Conservation (phyloP, 192 early-diverging fungal genomes). For the Coemansia interrupta region DNA sequence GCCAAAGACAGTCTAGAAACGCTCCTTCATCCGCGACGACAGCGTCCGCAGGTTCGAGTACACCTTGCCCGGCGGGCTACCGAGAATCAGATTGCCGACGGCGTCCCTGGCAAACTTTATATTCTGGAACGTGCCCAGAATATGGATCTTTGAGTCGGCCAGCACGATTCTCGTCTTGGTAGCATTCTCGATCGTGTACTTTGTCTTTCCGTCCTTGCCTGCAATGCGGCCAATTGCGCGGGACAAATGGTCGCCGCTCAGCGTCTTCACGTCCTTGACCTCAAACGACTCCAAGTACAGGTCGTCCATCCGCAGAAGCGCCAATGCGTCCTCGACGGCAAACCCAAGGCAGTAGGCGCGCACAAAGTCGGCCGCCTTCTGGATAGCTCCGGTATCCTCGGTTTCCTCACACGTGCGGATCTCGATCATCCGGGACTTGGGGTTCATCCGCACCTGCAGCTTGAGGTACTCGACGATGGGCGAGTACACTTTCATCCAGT, state of each 20-base stretch:
- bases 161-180: slow-evolving; percentile 93
- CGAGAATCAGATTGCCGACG: slow-evolving; percentile 84
- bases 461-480: slow-evolving; percentile 94
- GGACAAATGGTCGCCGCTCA: slow-evolving; percentile 92
- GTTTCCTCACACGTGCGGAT: slow-evolving; percentile 82
- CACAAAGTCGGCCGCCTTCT: slow-evolving; percentile 97
- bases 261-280: slow-evolving; percentile 95
- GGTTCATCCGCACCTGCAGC: slow-evolving; percentile 94
- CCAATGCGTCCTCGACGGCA: slow-evolving; percentile 89
- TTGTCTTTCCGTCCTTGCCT: slow-evolving; percentile 95
- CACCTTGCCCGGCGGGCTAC: slow-evolving; percentile 95
- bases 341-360: slow-evolving; percentile 92
- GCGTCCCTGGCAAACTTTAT: slow-evolving; percentile 95
- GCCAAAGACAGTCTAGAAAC: slow-evolving; percentile 60
- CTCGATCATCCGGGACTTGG: slow-evolving; percentile 85
- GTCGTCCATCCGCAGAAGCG: slow-evolving; percentile 93
- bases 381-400: slow-evolving; percentile 81
- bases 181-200: slow-evolving; percentile 96
- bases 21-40: slow-evolving; percentile 88
- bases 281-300: slow-evolving; percentile 96
- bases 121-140: slow-evolving; percentile 93
- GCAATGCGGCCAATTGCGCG: slow-evolving; percentile 98
- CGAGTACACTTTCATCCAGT: slow-evolving; percentile 95
- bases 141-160: slow-evolving; percentile 95
- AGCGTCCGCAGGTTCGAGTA: slow-evolving; percentile 85